Percentiles rank a stretch among this genome's conserved stretches.
Evolutionary conservation across 371 early-diverging fungal species (phyloP).

Genomic region (Apophysomyces ossiformis): DNA sequence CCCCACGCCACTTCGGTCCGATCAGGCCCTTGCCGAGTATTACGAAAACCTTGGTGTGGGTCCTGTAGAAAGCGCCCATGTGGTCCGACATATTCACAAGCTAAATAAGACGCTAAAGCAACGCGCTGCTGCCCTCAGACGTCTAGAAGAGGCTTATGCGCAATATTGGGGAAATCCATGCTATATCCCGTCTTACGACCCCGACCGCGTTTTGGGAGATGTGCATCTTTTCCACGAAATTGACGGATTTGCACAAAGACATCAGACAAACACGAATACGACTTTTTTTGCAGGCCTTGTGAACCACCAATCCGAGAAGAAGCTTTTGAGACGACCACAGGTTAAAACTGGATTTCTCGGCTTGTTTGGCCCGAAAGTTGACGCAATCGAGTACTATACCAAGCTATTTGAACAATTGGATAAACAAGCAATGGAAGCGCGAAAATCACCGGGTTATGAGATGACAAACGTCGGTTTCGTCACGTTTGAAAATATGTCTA

Average conservation of each 20-base stretch:
- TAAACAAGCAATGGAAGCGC: constrained; percentile 30
- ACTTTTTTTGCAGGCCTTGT: constrained; percentile 12
- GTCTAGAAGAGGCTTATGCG: constrained; percentile 47
- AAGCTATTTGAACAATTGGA: constrained; percentile 42
- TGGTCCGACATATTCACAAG: constrained; percentile 54
- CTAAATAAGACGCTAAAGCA: constrained; percentile 36
- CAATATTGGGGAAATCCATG: constrained; percentile 58
- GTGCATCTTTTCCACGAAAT: constrained; percentile 33
- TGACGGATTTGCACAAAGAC: constrained; percentile 22
- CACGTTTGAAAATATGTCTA: constrained; percentile 46
- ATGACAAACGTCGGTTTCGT: constrained; percentile 52
- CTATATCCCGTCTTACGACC: constrained; percentile 42
- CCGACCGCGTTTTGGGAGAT: constrained; percentile 46
- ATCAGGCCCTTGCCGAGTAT: constrained; percentile 53
- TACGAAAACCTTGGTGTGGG: constrained; percentile 58
- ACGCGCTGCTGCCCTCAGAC: constrained; percentile 37
- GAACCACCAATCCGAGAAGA: not conserved
- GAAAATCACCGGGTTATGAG: constrained; percentile 33
- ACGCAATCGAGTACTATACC: constrained; percentile 54
- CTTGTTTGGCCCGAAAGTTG: constrained; percentile 41
- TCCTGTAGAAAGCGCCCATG: constrained; percentile 54
- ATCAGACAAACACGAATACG: not conserved
- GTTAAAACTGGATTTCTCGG: constrained; percentile 40
- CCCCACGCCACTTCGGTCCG: constrained; percentile 48
- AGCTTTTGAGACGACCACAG: constrained; percentile 23